These are phyloP conservation scores for Fusarium lyarnte DNA, from an alignment of 2,329 filamentous ascomycete genomes.

Conservation along the genomic window DNA sequence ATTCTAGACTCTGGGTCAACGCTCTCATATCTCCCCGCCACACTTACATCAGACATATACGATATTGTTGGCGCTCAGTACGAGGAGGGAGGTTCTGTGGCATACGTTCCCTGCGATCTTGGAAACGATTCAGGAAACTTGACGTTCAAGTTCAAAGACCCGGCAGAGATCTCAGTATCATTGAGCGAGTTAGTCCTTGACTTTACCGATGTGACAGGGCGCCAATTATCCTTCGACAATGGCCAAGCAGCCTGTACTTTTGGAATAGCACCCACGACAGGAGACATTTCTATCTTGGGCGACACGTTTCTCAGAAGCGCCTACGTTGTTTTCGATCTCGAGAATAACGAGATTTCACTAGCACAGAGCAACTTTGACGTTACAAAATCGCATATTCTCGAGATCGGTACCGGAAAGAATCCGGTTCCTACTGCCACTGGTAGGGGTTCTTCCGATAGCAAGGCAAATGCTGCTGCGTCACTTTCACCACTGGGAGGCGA, in stretches of 20 bases:
- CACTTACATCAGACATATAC: conserved; percentile 64
- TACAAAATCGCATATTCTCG: conserved; percentile 56
- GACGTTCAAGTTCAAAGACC: conserved; percentile 63
- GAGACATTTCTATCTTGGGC: conserved; percentile 70
- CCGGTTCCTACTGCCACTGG: conserved; percentile 64
- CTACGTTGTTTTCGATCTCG: conserved; percentile 79
- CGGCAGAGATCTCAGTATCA: conserved; percentile 61
- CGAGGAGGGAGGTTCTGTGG: conserved; percentile 60
- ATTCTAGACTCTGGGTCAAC: conserved; percentile 77
- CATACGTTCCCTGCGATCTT: conserved; percentile 70
- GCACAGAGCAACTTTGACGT: conserved; percentile 73
- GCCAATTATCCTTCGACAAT: conserved; percentile 61
- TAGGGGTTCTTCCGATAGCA: conserved; percentile 46
- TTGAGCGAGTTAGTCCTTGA: conserved; percentile 70
- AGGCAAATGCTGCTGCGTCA: conserved; percentile 15
- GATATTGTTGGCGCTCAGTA: conserved; percentile 67
- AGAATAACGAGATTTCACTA: conserved; percentile 75
- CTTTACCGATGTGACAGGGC: conserved; percentile 57
- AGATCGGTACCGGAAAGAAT: conserved; percentile 62
- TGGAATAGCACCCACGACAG: conserved; percentile 69
- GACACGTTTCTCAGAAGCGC: conserved; percentile 80
- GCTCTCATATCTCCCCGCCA: conserved; percentile 72
- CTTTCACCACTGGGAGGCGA: conserved; percentile 3
- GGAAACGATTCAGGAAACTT: conserved; percentile 53
- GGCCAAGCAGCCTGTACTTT: conserved; percentile 70